Evolutionary conservation across 176 grass and related monocot species (phyloP).

Genomic region (Avena atlantica): DNA sequence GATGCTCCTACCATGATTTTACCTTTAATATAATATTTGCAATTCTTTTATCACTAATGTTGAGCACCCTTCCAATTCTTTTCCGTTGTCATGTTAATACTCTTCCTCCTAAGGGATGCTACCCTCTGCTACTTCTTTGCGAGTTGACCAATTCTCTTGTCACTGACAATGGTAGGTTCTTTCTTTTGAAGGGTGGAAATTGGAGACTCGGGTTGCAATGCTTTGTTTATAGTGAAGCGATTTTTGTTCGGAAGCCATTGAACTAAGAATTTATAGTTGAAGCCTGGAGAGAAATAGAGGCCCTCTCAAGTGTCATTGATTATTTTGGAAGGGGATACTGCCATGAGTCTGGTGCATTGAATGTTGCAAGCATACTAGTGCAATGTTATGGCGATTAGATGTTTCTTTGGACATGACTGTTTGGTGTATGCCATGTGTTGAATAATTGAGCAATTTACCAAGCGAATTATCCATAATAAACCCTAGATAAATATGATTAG

Average conservation of each 20-base stretch:
- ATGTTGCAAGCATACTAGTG: neutral
- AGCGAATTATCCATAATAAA: too few species aligned
- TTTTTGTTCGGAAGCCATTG: neutral
- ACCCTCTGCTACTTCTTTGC: too few species aligned
- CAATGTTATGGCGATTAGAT: neutral
- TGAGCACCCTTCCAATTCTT: too few species aligned
- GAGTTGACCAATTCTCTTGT: neutral
- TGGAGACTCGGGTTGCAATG: neutral
- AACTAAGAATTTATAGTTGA: neutral
- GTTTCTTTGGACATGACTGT: neutral
- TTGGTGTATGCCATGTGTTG: neutral
- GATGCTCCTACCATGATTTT: too few species aligned
- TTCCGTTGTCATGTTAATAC: too few species aligned
- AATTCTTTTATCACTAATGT: too few species aligned
- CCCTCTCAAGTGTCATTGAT: neutral
- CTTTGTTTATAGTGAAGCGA: conserved; percentile 22
- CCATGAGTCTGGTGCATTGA: neutral
- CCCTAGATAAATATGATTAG: too few species aligned
- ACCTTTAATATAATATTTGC: too few species aligned
- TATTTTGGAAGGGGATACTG: conserved; percentile 13
- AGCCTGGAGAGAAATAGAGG: neutral
- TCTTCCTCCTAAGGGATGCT: too few species aligned
- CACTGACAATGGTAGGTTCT: neutral
- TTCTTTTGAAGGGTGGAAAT: neutral
- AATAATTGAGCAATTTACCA: too few species aligned